A percentile compares a stretch with the other conserved stretches of the same genome.
Conservation (phyloP, 2,329 filamentous ascomycete genomes). For the Periconia sp. region DNA sequence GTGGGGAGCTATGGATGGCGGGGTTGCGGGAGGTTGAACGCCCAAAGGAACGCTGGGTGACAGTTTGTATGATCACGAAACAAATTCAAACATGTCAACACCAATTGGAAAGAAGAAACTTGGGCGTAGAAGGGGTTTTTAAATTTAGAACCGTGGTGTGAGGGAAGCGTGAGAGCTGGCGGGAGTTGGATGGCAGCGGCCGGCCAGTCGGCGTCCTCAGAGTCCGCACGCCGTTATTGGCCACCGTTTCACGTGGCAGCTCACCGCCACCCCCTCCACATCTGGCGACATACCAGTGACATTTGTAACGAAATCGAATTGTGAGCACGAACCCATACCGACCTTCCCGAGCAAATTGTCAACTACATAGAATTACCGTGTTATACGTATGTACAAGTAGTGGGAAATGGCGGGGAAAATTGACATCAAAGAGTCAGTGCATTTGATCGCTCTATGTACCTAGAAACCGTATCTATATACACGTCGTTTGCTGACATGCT, state of each 20-base stretch:
- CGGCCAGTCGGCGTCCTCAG: not conserved
- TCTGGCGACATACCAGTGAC: not conserved
- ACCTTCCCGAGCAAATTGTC: not conserved
- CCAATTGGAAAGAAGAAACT: not conserved
- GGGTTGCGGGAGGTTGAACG: not conserved
- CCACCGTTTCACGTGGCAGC: not conserved
- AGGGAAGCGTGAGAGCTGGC: not conserved
- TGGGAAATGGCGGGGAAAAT: slow-evolving; percentile 29
- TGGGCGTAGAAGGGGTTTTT: not conserved
- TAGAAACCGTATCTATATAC: slow-evolving; percentile 28
- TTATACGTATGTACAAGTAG: no score
- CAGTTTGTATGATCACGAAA: not conserved
- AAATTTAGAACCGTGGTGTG: not conserved
- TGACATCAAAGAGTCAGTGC: slow-evolving; percentile 35
- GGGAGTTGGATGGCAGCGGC: not conserved
- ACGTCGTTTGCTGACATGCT: not conserved
- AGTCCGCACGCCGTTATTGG: not conserved
- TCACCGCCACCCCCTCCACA: not conserved
- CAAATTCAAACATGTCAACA: slow-evolving; percentile 1
- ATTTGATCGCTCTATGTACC: not conserved
- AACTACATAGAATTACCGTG: not conserved
- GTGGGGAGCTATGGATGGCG: not conserved
- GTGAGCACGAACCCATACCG: no score
- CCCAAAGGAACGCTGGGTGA: not conserved
- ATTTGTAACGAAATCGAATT: no score